A percentile compares a stretch with the other conserved stretches of the same genome.
These are phyloP conservation scores for Exophiala alcalophila DNA, from an alignment of 2,329 filamentous ascomycete genomes.

Conservation along the genomic window DNA sequence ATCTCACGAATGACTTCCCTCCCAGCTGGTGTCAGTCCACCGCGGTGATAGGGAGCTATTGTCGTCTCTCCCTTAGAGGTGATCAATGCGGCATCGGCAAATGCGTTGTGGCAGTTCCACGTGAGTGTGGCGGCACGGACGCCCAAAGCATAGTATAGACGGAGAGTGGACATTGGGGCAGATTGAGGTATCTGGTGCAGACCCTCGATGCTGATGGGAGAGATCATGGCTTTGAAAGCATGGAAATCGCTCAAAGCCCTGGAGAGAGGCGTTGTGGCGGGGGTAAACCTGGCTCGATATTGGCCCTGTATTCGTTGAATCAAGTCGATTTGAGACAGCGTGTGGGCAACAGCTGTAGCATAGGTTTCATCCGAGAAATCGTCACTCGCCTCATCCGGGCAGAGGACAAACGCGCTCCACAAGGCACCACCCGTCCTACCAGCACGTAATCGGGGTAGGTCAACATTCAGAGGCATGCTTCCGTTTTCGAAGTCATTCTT, in stretches of 20 bases:
- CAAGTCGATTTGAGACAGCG: constrained; percentile 72
- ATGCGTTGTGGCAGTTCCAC: constrained; percentile 90
- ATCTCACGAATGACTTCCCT: constrained; percentile 74
- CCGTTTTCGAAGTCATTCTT: constrained; percentile 71
- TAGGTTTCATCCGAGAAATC: constrained; percentile 34
- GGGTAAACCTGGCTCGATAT: constrained; percentile 63
- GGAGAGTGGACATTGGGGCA: constrained; percentile 63
- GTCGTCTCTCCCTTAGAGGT: constrained; percentile 31
- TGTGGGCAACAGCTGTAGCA: constrained; percentile 58
- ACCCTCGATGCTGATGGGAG: constrained; percentile 77
- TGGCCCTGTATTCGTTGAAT: constrained; percentile 60
- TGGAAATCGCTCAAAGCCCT: constrained; percentile 61
- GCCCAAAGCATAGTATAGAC: constrained; percentile 72
- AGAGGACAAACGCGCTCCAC: constrained; percentile 82
- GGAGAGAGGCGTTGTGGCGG: constrained; percentile 54
- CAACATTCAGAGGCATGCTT: constrained; percentile 67
- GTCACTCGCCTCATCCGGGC: constrained; percentile 63
- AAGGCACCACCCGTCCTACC: constrained; percentile 82
- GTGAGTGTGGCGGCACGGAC: constrained; percentile 86
- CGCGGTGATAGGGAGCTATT: constrained; percentile 45
- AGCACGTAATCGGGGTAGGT: constrained; percentile 69
- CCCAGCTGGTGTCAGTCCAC: constrained; percentile 70
- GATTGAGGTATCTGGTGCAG: constrained; percentile 91
- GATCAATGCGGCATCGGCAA: constrained; percentile 77
- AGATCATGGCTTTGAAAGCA: constrained; percentile 63